Percentiles rank a stretch among this genome's conserved stretches.
Evolutionary conservation across 2,329 filamentous ascomycete species (phyloP).

Genomic region (Colletotrichum lupini): DNA sequence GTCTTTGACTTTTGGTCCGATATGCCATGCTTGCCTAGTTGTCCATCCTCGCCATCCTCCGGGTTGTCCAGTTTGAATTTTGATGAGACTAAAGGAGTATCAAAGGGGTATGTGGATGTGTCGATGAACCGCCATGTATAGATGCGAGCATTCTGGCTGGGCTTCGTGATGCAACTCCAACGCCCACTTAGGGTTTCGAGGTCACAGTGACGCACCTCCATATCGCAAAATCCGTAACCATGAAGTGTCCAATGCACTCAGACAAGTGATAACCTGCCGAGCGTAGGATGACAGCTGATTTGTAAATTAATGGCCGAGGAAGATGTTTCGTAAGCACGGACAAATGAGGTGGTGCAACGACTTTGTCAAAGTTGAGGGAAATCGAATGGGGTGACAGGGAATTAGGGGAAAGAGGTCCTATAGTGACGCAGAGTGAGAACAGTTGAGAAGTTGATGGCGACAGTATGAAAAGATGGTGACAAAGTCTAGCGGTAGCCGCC

Average conservation of each 20-base stretch:
- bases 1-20: constrained; percentile 25
- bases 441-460: constrained; percentile 6
- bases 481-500: constrained; percentile 65
- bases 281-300: constrained; percentile 69
- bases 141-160: constrained; percentile 27
- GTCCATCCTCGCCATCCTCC: background rate
- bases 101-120: constrained; percentile 10
- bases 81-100: constrained; percentile 8
- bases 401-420: constrained; percentile 10
- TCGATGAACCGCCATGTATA: constrained; percentile 29
- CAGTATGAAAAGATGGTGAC: constrained; percentile 1
- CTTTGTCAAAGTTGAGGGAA: constrained; percentile 44
- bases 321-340: constrained; percentile 57
- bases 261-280: constrained; percentile 58
- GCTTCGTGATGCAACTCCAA: constrained; percentile 28
- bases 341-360: constrained; percentile 54
- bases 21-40: constrained; percentile 29
- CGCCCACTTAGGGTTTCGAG: constrained; percentile 10
- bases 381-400: constrained; percentile 38
- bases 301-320: constrained; percentile 63
- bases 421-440: constrained; percentile 29
- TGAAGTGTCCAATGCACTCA: constrained; percentile 70
- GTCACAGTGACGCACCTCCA: constrained; percentile 39
- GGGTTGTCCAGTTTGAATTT: background rate
- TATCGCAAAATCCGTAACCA: constrained; percentile 71